Conservation (phyloP, 331 rosid species). For the Cucumis variabilis region DNA sequence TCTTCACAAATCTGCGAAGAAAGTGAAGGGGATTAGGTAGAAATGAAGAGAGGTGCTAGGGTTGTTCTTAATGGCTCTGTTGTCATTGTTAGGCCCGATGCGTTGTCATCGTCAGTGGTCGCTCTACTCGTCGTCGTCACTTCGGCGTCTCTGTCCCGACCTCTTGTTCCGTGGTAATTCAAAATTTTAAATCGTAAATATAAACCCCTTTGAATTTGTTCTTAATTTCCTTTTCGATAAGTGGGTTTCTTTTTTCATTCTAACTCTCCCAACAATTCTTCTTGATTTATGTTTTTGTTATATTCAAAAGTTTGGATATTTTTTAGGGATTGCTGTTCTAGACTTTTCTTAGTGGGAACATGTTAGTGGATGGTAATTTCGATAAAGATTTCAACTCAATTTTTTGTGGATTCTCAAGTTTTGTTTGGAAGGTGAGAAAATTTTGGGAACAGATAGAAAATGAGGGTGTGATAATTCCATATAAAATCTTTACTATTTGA, state of each 20-base stretch:
- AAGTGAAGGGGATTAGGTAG: no score
- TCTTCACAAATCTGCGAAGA: no score
- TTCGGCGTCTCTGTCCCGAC: no score
- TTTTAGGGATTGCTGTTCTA: not conserved
- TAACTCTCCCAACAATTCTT: not conserved
- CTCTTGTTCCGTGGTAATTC: no score
- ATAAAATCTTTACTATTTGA: not conserved
- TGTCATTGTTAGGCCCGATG: no score
- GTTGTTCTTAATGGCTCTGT: no score
- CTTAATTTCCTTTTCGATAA: not conserved
- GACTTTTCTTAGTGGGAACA: not conserved
- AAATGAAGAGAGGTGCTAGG: no score
- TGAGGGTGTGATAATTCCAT: not conserved
- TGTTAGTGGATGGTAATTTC: conserved; percentile 6
- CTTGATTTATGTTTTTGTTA: not conserved
- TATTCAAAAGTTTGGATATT: not conserved
- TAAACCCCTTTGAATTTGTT: no score
- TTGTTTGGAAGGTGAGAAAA: conserved; percentile 36
- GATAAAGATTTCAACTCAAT: not conserved
- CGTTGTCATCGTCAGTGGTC: no score
- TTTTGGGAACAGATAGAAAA: not conserved
- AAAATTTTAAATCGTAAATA: no score
- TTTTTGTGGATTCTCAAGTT: conserved; percentile 21
- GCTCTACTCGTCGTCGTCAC: no score
- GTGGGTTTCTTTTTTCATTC: not conserved